Conservation (phyloP, 1,284 basidiomycete species). For the Porodaedalea pini region DNA sequence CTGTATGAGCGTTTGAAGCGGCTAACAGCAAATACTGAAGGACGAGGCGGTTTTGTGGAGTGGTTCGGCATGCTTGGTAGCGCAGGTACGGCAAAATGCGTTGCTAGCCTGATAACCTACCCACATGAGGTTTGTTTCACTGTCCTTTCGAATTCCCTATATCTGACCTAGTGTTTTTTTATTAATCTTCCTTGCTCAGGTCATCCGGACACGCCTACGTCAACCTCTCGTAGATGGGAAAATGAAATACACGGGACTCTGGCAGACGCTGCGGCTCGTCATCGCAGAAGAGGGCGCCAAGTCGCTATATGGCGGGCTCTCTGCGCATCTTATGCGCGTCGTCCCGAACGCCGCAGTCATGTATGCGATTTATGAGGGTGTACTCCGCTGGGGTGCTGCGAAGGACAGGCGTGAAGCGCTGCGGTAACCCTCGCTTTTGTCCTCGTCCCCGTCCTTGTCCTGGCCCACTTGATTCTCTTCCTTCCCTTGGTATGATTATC, state of each 20-base stretch:
- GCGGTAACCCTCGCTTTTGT: neutral
- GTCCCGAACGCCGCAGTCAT: conserved; percentile 97
- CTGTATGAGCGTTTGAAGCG: conserved; percentile 87
- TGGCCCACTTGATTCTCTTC: neutral
- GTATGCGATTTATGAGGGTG: conserved; percentile 84
- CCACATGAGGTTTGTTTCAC: conserved; percentile 79
- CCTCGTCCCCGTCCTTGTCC: neutral
- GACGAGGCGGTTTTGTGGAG: conserved; percentile 53
- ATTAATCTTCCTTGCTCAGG: conserved; percentile 40
- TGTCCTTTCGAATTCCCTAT: neutral
- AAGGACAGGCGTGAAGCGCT: conserved; percentile 5
- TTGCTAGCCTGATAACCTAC: conserved; percentile 92
- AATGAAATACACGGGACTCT: conserved; percentile 82
- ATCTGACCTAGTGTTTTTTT: neutral
- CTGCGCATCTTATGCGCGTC: conserved; percentile 93
- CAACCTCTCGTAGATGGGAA: conserved; percentile 77
- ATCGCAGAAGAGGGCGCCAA: conserved; percentile 86
- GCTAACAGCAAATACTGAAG: conserved; percentile 51
- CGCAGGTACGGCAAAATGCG: conserved; percentile 90
- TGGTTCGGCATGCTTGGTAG: conserved; percentile 86
- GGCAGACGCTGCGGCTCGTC: conserved; percentile 83
- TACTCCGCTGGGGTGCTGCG: conserved; percentile 52
- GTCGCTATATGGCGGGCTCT: conserved; percentile 89
- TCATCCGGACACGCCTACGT: conserved; percentile 87
- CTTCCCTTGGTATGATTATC: neutral